Percentiles rank a stretch among this genome's conserved stretches.
These are phyloP conservation scores for Cercospora sesami DNA, from an alignment of 2,329 filamentous ascomycete species.

Conservation along the genomic window DNA sequence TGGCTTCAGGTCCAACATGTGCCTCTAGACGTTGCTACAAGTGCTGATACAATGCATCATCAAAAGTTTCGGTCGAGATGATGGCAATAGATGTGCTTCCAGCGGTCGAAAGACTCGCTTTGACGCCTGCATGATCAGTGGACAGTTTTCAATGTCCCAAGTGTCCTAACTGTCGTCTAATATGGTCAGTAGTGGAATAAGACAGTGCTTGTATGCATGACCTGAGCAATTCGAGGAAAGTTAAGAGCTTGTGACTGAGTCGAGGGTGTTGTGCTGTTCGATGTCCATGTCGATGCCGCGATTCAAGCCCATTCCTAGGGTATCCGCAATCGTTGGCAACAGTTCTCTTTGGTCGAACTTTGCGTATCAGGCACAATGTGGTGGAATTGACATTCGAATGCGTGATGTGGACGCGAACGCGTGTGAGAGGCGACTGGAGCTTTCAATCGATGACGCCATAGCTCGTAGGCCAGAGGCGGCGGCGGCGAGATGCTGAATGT, in stretches of 20 bases:
- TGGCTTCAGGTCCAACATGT: not conserved
- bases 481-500: constrained; percentile 1
- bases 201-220: not conserved
- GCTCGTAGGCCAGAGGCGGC: not conserved
- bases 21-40: not conserved
- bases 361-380: not conserved
- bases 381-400: not conserved
- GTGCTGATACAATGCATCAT: not conserved
- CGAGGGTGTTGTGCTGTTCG: not conserved
- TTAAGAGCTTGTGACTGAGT: not conserved
- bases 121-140: not conserved
- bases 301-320: not conserved
- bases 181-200: not conserved
- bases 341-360: not conserved
- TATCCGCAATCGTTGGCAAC: not conserved
- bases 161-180: not conserved
- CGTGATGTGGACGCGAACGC: not conserved
- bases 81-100: not conserved
- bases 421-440: not conserved
- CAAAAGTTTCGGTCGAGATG: not conserved
- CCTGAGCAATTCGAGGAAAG: not conserved
- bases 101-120: not conserved
- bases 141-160: not conserved
- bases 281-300: not conserved
- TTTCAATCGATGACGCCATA: not conserved